These are phyloP conservation scores for Obelidium mucronatum DNA, from an alignment of 192 early-diverging fungal species.

Conservation along the genomic window DNA sequence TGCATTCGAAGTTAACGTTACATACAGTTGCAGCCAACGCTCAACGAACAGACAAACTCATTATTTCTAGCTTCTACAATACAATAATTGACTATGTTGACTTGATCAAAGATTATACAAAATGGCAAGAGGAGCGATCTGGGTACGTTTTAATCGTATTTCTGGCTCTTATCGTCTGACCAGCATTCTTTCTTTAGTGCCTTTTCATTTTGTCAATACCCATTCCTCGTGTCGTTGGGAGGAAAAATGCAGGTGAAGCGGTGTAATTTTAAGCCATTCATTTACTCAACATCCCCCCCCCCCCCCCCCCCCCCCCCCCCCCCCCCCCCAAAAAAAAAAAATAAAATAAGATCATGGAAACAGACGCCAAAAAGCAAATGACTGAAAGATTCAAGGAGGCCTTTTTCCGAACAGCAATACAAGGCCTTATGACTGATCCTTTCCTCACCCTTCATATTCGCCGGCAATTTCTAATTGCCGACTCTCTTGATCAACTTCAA, in stretches of 20 bases:
- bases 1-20: conserved; percentile 23
- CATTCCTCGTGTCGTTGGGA: conserved; percentile 61
- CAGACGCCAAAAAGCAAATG: conserved; percentile 52
- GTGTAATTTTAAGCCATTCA: background rate
- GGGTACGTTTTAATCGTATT: conserved; percentile 36
- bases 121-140: conserved; percentile 59
- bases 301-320: too few species aligned
- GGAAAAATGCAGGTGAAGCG: conserved; percentile 57
- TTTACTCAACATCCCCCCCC: too few species aligned
- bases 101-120: conserved; percentile 49
- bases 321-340: too few species aligned
- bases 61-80: conserved; percentile 86
- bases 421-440: conserved; percentile 56
- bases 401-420: conserved; percentile 51
- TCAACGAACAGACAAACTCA: conserved; percentile 61
- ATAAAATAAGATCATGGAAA: conserved; percentile 56
- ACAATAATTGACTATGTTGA: conserved; percentile 64
- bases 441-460: conserved; percentile 59
- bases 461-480: conserved; percentile 53
- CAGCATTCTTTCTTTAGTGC: background rate
- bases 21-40: conserved; percentile 75
- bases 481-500: conserved; percentile 61
- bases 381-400: conserved; percentile 55
- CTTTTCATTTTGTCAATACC: conserved; percentile 66
- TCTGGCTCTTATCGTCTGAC: background rate